These are phyloP conservation scores for Pulveroboletus sp. DNA, from an alignment of 768 basidiomycete genomes.

Conservation along the genomic window DNA sequence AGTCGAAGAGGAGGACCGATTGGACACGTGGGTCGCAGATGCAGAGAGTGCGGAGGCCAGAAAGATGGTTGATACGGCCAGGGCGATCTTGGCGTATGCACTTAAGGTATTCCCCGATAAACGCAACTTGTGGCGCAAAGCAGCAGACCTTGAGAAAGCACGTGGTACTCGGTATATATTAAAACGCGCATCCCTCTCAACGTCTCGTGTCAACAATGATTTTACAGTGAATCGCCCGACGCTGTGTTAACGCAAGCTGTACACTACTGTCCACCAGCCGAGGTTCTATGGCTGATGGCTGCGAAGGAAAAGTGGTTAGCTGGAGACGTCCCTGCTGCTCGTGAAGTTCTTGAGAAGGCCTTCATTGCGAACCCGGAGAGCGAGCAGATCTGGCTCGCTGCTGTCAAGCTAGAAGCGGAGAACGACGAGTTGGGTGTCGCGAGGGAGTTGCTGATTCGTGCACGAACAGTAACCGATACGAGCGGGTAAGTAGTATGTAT, in stretches of 20 bases:
- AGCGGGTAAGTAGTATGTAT: constrained; percentile 54
- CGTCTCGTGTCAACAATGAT: constrained; percentile 1
- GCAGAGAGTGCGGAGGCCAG: constrained; percentile 76
- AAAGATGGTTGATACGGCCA: constrained; percentile 74
- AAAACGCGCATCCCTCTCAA: neutral
- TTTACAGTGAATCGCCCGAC: constrained; percentile 67
- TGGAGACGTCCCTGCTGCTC: constrained; percentile 87
- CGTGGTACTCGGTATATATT: constrained; percentile 72
- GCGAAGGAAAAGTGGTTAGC: constrained; percentile 96
- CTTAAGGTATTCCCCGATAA: constrained; percentile 87
- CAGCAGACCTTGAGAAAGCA: constrained; percentile 88
- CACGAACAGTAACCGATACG: constrained; percentile 85
- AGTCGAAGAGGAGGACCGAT: constrained; percentile 88
- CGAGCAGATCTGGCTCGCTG: constrained; percentile 97
- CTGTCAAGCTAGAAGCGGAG: constrained; percentile 95
- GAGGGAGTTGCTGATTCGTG: constrained; percentile 79
- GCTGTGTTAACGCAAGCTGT: constrained; percentile 80
- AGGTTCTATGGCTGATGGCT: constrained; percentile 95
- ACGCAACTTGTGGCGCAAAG: constrained; percentile 81
- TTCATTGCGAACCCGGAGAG: constrained; percentile 95
- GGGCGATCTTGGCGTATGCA: constrained; percentile 90
- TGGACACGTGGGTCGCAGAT: constrained; percentile 91
- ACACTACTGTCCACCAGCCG: constrained; percentile 88
- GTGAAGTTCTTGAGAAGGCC: constrained; percentile 81
- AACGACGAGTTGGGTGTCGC: constrained; percentile 88